Evolutionary conservation across 352 stramenopile genomes (phyloP), one percentile per base, ranked within the genome.

Genomic region (Lagenidium giganteum): DNA sequence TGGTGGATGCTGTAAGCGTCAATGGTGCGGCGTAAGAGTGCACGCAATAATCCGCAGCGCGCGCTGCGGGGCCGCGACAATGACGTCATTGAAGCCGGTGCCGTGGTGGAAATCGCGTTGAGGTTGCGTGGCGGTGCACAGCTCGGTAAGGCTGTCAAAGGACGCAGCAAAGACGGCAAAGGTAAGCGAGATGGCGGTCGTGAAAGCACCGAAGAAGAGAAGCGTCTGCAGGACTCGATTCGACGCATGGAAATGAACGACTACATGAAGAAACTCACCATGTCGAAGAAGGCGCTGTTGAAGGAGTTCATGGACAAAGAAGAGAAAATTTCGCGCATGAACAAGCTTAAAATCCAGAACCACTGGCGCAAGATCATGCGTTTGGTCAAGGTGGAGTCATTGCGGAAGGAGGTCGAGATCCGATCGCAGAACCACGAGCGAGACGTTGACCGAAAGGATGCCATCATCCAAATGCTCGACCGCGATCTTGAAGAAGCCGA

Each of bases 331-430:
- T 92, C 67, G 22, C 65, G 65, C 39, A 83, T 81, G 68, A 96
- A 91, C 64, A 85, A 82, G 45, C 67, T 95, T 37, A 97, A 97
- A 52, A 96, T 97, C 54, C 83, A 97, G 46, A 97, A 96, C 57
- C 88, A 97, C 50, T 98, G 90, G 90, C 77, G 91, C 37, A 96
- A 96, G 60, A 97, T 98, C 58, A 96, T 98, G 88, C 71, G 91
- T n/a, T 68, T 97, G 0, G 82, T 95, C 40, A 97, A 97, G 59
- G 81, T 96, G 40, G 84, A 96, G 50, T 67, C 73, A 8, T 67
- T 97, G 28, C 73, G 85, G 42, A 96, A 96, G 45, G 87, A 96
- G 31, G 90, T 97, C 8, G 90, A 97, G 53, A 86, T 97, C 44
- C 74, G 76, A 2, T 83, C 75, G 18, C 90, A 98, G 46, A 96